Percentiles rank a stretch among this genome's conserved stretches.
phyloP scores from a whole-genome alignment of 1,284 basidiomycete genomes.

The Volvariella volvacea region DNA sequence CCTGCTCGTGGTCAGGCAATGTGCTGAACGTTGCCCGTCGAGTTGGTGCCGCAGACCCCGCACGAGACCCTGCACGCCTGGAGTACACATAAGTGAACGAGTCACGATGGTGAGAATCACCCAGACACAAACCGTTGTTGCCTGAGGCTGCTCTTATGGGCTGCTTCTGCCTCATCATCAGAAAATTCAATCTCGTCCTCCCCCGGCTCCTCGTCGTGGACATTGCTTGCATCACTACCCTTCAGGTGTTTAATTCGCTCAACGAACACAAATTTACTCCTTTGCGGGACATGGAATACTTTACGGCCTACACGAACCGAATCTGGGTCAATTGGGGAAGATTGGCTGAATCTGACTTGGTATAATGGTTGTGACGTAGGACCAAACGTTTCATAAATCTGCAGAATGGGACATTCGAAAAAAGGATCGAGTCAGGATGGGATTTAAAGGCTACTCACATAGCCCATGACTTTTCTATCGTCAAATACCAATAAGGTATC shows the following conservation, averaged over 20 bases:
- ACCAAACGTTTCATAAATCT: conserved; percentile 90
- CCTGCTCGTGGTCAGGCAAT: conserved; percentile 42
- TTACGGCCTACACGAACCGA: conserved; percentile 47
- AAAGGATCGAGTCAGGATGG: conserved; percentile 1
- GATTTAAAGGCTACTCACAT: conserved; percentile 43
- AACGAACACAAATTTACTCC: conserved; percentile 76
- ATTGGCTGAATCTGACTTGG: conserved; percentile 64
- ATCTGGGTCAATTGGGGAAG: conserved; percentile 49
- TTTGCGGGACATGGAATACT: conserved; percentile 73
- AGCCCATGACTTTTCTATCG: conserved; percentile 77
- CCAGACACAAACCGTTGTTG: conserved; percentile 35
- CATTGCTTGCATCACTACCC: conserved; percentile 89
- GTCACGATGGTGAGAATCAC: conserved; percentile 7
- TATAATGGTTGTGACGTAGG: conserved; percentile 82
- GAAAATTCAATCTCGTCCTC: conserved; percentile 87
- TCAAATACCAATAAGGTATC: conserved; percentile 85
- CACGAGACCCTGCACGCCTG: conserved; percentile 48
- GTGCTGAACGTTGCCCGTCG: conserved; percentile 45
- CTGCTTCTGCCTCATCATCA: conserved; percentile 82
- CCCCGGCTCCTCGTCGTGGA: conserved; percentile 83
- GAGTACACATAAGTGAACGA: conserved; percentile 1
- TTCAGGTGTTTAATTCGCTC: conserved; percentile 56
- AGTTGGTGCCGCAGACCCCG: conserved; percentile 43
- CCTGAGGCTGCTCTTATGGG: conserved; percentile 50
- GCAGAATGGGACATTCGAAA: conserved; percentile 16